A percentile compares a stretch with the other conserved stretches of the same genome.
These are phyloP conservation scores for Novymonas esmeraldas DNA, from an alignment of 208 protist genomes.

Conservation along the genomic window DNA sequence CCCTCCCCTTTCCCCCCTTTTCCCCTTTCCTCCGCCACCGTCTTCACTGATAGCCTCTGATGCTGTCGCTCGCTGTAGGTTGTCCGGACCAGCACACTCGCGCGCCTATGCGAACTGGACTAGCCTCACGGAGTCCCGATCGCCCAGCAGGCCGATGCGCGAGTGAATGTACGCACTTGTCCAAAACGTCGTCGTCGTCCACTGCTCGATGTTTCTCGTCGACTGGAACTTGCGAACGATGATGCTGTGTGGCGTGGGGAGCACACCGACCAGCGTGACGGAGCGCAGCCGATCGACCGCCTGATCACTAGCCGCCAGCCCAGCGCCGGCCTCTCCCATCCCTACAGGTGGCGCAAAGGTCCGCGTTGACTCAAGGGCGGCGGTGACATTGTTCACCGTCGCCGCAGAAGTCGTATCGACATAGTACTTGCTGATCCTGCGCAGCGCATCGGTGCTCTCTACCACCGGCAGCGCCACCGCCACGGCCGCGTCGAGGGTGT, in stretches of 20 bases:
- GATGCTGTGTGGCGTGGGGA: slow-evolving; percentile 83
- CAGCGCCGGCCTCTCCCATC: slow-evolving; percentile 12
- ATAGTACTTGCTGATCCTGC: slow-evolving; percentile 29
- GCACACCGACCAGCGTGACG: slow-evolving; percentile 78
- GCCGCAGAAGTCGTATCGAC: slow-evolving; percentile 15
- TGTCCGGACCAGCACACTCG: background rate
- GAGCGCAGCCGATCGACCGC: slow-evolving; percentile 46
- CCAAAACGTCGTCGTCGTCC: slow-evolving; percentile 82
- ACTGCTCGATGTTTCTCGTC: slow-evolving; percentile 69
- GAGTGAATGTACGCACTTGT: slow-evolving; percentile 68
- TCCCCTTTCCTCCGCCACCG: too few species aligned
- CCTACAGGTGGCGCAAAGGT: slow-evolving; percentile 10
- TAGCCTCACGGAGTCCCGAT: slow-evolving; percentile 66
- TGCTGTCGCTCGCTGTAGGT: too few species aligned
- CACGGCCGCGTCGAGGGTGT: slow-evolving; percentile 61
- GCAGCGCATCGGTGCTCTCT: slow-evolving; percentile 33
- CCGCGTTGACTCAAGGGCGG: slow-evolving; percentile 7
- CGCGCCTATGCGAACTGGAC: slow-evolving; percentile 41
- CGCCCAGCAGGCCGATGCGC: slow-evolving; percentile 49
- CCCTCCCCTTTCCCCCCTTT: too few species aligned
- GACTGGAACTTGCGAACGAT: slow-evolving; percentile 65
- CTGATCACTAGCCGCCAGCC: slow-evolving; percentile 36
- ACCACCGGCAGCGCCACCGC: slow-evolving; percentile 43
- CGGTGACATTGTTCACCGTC: slow-evolving; percentile 12
- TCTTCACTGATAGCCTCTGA: too few species aligned